Conservation (phyloP, 768 basidiomycete genomes). For the Phylloporus scabripes region DNA sequence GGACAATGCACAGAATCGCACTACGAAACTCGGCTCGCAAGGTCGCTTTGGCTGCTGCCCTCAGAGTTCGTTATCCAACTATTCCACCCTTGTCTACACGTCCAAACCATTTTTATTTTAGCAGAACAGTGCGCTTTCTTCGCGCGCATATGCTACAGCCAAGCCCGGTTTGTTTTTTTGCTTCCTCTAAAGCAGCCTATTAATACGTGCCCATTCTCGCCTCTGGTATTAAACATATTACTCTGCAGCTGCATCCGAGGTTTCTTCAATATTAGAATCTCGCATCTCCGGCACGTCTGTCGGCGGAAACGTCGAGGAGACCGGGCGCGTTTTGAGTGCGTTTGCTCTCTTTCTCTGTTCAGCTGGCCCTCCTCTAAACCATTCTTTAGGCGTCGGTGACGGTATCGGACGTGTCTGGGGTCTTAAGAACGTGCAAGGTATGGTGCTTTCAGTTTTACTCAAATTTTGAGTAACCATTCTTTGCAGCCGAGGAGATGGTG, state of each 20-base stretch:
- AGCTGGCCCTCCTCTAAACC: slow-evolving; percentile 6
- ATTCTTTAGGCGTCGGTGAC: slow-evolving; percentile 84
- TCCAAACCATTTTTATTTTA: slow-evolving; percentile 6
- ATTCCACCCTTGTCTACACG: slow-evolving; percentile 11
- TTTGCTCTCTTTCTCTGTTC: slow-evolving; percentile 13
- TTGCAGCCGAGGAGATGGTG: slow-evolving; percentile 98
- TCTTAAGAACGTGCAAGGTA: slow-evolving; percentile 96
- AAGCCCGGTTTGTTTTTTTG: slow-evolving; percentile 74
- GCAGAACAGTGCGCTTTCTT: slow-evolving; percentile 42
- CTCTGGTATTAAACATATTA: slow-evolving; percentile 24
- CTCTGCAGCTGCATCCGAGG: slow-evolving; percentile 90
- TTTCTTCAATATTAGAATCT: slow-evolving; percentile 97
- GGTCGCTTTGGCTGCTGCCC: slow-evolving; percentile 61
- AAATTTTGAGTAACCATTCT: slow-evolving; percentile 3
- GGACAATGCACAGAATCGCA: slow-evolving; percentile 79
- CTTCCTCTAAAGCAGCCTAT: background rate
- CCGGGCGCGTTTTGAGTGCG: slow-evolving; percentile 96
- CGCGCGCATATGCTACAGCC: slow-evolving; percentile 94
- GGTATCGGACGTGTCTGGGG: slow-evolving; percentile 99
- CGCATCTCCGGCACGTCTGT: slow-evolving; percentile 91
- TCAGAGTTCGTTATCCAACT: slow-evolving; percentile 44
- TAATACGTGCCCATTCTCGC: slow-evolving; percentile 6
- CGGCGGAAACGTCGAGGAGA: slow-evolving; percentile 96
- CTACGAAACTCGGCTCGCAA: slow-evolving; percentile 79
- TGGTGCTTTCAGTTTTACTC: slow-evolving; percentile 11